phyloP scores from a whole-genome alignment of 192 early-diverging fungal species.

The Entomortierella beljakovae region DNA sequence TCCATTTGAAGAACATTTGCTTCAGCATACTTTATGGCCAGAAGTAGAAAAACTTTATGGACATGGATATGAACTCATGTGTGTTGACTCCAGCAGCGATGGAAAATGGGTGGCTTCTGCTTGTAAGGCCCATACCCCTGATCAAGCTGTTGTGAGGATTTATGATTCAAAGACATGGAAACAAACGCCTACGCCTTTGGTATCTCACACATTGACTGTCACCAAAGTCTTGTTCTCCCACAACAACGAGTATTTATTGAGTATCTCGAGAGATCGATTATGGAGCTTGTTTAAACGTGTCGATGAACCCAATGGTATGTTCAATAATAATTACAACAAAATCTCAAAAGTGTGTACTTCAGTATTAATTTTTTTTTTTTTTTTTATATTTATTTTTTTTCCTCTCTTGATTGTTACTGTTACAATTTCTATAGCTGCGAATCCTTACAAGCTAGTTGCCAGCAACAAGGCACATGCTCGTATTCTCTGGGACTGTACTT shows the following conservation, averaged over 20 bases:
- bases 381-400: background rate
- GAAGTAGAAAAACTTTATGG: constrained; percentile 97
- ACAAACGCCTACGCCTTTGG: constrained; percentile 66
- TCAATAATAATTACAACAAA: background rate
- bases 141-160: constrained; percentile 80
- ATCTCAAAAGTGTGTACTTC: background rate
- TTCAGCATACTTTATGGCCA: constrained; percentile 95
- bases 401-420: background rate
- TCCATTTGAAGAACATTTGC: constrained; percentile 91
- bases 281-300: constrained; percentile 85
- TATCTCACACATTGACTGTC: constrained; percentile 85
- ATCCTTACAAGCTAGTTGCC: constrained; percentile 67
- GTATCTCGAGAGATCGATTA: constrained; percentile 87
- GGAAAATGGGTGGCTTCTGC: constrained; percentile 80
- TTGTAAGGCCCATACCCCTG: constrained; percentile 74
- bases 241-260: constrained; percentile 75
- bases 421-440: constrained; percentile 17
- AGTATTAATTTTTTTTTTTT: background rate
- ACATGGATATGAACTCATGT: constrained; percentile 94
- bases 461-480: constrained; percentile 88
- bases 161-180: constrained; percentile 80
- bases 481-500: constrained; percentile 93
- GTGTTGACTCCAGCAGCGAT: constrained; percentile 77
- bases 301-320: constrained; percentile 50
- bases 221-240: constrained; percentile 87